phyloP scores from a whole-genome alignment of 805 yeast species.

The Cyberlindnera japonica region DNA sequence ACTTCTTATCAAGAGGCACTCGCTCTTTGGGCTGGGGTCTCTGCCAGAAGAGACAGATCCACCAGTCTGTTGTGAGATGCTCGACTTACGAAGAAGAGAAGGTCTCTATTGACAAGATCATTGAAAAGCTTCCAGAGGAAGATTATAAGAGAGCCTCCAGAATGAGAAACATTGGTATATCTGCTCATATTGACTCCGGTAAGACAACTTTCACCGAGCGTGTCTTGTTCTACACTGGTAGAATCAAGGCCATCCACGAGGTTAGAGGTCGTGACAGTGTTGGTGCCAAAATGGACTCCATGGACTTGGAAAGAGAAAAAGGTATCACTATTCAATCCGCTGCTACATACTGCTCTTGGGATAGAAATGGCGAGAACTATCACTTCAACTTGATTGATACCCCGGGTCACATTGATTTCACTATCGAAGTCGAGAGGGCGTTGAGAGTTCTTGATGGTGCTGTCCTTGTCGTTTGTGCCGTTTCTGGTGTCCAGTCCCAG shows the following conservation, averaged over 20 bases:
- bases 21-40: constrained; percentile 11
- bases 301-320: constrained; percentile 97
- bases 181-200: constrained; percentile 98
- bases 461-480: constrained; percentile 97
- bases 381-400: constrained; percentile 96
- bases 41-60: constrained; percentile 31
- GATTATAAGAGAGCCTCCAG: constrained; percentile 50
- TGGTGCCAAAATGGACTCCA: constrained; percentile 99
- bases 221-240: constrained; percentile 91
- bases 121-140: constrained; percentile 41
- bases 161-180: constrained; percentile 93
- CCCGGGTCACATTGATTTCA: constrained; percentile 98
- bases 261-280: constrained; percentile 96
- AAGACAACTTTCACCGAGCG: constrained; percentile 98
- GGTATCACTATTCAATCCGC: constrained; percentile 99
- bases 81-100: constrained; percentile 77
- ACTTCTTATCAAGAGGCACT: constrained; percentile 10
- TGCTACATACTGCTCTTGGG: constrained; percentile 98
- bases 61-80: constrained; percentile 27
- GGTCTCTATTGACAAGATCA: constrained; percentile 58
- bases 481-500: constrained; percentile 96
- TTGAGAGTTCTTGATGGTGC: constrained; percentile 97
- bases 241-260: constrained; percentile 95
- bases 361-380: constrained; percentile 60
- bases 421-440: constrained; percentile 99